Percentiles rank a stretch among this genome's conserved stretches.
Conservation (phyloP, 768 basidiomycete genomes). For the Royoungia palumana region DNA sequence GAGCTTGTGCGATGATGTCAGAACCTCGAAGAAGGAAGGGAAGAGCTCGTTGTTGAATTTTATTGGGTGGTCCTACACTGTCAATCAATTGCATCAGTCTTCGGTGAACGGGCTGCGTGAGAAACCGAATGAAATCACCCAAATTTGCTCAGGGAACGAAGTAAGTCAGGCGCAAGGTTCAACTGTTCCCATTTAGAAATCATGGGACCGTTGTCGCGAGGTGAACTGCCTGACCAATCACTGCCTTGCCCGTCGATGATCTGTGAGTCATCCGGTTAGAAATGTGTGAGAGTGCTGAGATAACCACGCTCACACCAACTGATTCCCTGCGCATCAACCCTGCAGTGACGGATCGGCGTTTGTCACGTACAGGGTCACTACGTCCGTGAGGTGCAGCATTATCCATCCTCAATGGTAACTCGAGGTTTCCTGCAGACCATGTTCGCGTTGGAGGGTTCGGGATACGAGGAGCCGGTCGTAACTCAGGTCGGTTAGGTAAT, state of each 20-base stretch:
- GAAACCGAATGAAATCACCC: conserved; percentile 66
- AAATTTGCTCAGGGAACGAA: conserved; percentile 88
- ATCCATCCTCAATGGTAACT: conserved; percentile 61
- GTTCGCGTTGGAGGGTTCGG: conserved; percentile 74
- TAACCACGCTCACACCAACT: conserved; percentile 50
- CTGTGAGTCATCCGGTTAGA: conserved; percentile 34
- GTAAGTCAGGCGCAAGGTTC: conserved; percentile 76
- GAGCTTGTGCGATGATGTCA: conserved; percentile 98
- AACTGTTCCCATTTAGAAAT: conserved; percentile 97
- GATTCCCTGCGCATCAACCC: conserved; percentile 73
- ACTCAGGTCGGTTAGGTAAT: conserved; percentile 61
- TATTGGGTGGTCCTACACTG: conserved; percentile 96
- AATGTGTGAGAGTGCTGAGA: conserved; percentile 3
- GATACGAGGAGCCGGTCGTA: conserved; percentile 55
- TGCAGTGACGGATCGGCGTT: conserved; percentile 68
- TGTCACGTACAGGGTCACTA: conserved; percentile 49
- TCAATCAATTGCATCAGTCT: conserved; percentile 11
- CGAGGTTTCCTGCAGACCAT: conserved; percentile 81
- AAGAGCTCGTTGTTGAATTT: conserved; percentile 95
- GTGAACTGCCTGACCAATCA: conserved; percentile 48
- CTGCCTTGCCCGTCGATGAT: conserved; percentile 55
- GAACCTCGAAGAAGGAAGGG: conserved; percentile 92
- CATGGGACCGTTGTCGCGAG: conserved; percentile 73
- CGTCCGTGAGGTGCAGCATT: conserved; percentile 37
- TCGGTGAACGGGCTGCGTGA: conserved; percentile 2